Conservation (phyloP, 176 grass and related monocot species). For the Ensete ventricosum region DNA sequence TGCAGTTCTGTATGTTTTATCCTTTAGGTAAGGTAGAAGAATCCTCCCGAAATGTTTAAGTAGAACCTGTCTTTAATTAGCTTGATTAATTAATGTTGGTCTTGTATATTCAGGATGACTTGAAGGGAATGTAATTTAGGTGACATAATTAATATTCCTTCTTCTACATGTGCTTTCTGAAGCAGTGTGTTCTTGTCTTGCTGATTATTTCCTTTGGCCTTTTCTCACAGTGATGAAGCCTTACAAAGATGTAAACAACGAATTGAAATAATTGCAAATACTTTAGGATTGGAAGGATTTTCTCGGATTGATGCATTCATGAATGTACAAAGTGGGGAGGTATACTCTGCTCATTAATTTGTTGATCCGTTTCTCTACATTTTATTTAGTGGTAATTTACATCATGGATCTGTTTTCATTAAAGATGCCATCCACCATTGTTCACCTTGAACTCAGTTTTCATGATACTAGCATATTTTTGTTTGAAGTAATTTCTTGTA, state of each 20-base stretch:
- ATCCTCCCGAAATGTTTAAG: too few species aligned
- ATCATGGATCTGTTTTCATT: neutral
- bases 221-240: conserved; percentile 40
- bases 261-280: conserved; percentile 57
- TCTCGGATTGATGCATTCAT: conserved; percentile 85
- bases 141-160: neutral
- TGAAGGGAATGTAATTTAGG: too few species aligned
- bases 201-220: neutral
- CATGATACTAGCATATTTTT: too few species aligned
- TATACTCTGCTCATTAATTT: conserved; percentile 11
- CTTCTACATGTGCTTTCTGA: neutral
- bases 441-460: too few species aligned
- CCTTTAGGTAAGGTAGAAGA: too few species aligned
- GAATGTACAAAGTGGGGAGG: conserved; percentile 61
- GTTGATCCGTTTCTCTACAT: neutral
- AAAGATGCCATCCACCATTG: neutral
- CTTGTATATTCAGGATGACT: too few species aligned
- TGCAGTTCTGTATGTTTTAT: too few species aligned
- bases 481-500: too few species aligned
- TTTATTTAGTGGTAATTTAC: neutral
- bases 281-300: conserved; percentile 71
- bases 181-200: too few species aligned
- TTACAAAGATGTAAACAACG: conserved; percentile 55
- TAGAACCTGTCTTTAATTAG: too few species aligned
- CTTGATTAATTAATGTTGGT: too few species aligned